Evolutionary conservation across 352 stramenopile species (phyloP), one percentile per base, ranked within the genome.

Genomic region (Globisporangium viniferum): DNA sequence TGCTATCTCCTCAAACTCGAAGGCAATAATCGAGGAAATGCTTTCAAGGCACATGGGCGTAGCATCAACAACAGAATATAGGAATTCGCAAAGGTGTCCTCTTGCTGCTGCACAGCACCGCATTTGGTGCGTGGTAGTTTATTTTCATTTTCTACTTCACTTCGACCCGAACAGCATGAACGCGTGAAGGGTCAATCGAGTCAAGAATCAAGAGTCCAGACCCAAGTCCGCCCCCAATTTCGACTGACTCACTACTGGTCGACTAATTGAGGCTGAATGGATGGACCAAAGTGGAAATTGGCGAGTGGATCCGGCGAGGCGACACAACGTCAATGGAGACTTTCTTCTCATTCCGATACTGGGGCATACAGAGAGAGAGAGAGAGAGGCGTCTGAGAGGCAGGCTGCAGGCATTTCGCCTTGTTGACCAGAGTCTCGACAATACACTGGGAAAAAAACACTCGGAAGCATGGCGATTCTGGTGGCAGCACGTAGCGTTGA

Each of bases 151-250:
- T 35, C 31, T 35, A 3, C 31, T 35, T 35, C 31, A 6, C 31
- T 35, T 35, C 57, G 94, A 94, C 68, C 88, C 88, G 29, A 95
- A 92, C 77, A 31, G 33, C 0, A 70, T 79, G 33, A 87, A 87
- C 66, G 70, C 76, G 59, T 14, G 18, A 20, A 9, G 14, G 22
- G 18, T 27, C 14, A 55, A 5, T 35, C 31, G 31, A 10, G 9
- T 24, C 35, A 41, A 41, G 36, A 41, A 12, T 41, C 35, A 44
- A 44, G 36, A 18, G 55, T n/a, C 36, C 18, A 46, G 39, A 44
- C 4, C 39, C 18, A 24, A 18, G 44, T 51, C 44, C 44, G 44
- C 18, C 44, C 15, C 18, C 9, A n/a, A 24, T 24, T 46, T 61
- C 31, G 29, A 36, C 56, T 29, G 18, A 51, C 44, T 51, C 4